phyloP scores from a whole-genome alignment of 2,329 filamentous ascomycete genomes.

The Coniella lustricola region DNA sequence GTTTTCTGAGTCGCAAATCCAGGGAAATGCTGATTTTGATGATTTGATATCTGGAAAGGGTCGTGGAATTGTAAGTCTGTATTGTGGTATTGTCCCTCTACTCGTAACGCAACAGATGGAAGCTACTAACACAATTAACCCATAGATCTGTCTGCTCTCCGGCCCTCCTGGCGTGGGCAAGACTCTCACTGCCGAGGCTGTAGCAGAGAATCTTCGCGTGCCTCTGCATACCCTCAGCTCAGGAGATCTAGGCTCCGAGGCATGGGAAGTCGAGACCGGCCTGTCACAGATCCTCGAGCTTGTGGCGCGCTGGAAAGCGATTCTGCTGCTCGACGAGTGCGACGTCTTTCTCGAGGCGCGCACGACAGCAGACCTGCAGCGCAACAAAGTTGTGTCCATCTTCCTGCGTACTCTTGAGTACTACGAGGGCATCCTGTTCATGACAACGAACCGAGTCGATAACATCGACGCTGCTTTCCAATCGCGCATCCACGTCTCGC shows the following conservation, averaged over 20 bases:
- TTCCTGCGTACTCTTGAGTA: constrained; percentile 38
- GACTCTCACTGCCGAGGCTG: constrained; percentile 41
- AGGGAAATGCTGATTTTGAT: constrained; percentile 35
- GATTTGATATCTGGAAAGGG: constrained; percentile 47
- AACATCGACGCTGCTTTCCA: constrained; percentile 41
- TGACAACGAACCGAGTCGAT: constrained; percentile 40
- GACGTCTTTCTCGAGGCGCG: constrained; percentile 46
- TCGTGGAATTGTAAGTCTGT: constrained; percentile 31
- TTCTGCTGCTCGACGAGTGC: constrained; percentile 65
- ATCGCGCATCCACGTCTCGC: constrained; percentile 40
- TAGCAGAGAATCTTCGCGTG: constrained; percentile 41
- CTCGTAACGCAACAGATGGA: constrained; percentile 12
- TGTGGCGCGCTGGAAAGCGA: constrained; percentile 64
- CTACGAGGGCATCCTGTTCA: constrained; percentile 41
- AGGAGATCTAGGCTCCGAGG: constrained; percentile 64
- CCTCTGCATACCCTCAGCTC: constrained; percentile 49
- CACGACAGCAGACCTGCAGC: constrained; percentile 26
- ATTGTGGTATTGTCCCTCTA: not conserved
- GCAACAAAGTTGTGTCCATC: constrained; percentile 34
- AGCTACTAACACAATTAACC: constrained; percentile 1
- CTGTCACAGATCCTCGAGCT: constrained; percentile 65
- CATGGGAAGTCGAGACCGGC: constrained; percentile 56
- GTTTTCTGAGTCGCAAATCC: constrained; percentile 42
- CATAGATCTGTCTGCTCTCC: constrained; percentile 37
- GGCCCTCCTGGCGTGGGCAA: constrained; percentile 44